Conservation (phyloP, 169 alveolate genomes). For the Cryptosporidium sp. region DNA sequence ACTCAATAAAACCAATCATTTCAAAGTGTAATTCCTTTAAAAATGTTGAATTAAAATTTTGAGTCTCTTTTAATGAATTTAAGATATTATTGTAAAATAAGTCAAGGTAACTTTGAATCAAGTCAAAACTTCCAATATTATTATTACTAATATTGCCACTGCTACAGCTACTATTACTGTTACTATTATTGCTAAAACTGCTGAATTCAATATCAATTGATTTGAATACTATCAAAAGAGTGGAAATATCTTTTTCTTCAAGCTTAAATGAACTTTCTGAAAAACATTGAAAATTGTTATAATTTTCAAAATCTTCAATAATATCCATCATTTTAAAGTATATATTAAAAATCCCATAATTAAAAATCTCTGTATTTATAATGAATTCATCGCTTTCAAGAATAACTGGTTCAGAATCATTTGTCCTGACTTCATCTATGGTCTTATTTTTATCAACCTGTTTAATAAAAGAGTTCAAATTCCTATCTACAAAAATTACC, state of each 20-base stretch:
- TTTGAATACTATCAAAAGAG: slow-evolving; percentile 2
- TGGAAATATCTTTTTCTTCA: background rate
- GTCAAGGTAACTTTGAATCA: background rate
- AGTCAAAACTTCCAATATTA: background rate
- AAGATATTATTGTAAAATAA: slow-evolving; percentile 7
- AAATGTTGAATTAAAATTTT: background rate
- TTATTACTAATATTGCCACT: background rate
- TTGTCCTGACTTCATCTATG: background rate
- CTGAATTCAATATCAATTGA: slow-evolving; percentile 47
- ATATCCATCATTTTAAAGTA: background rate
- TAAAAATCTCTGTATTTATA: background rate
- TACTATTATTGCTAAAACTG: background rate
- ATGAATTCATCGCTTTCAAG: background rate
- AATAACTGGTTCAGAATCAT: background rate
- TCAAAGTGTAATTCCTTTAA: slow-evolving; percentile 21
- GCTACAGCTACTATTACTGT: background rate
- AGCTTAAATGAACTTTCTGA: background rate
- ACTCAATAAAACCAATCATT: slow-evolving; percentile 21
- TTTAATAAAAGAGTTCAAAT: background rate
- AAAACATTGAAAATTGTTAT: background rate
- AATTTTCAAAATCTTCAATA: background rate
- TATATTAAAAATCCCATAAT: background rate
- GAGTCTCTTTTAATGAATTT: background rate
- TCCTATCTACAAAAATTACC: background rate
- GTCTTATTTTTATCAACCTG: background rate